Evolutionary conservation across 1,139 yeast species (phyloP).

Genomic region (Kazachstania sp.): DNA sequence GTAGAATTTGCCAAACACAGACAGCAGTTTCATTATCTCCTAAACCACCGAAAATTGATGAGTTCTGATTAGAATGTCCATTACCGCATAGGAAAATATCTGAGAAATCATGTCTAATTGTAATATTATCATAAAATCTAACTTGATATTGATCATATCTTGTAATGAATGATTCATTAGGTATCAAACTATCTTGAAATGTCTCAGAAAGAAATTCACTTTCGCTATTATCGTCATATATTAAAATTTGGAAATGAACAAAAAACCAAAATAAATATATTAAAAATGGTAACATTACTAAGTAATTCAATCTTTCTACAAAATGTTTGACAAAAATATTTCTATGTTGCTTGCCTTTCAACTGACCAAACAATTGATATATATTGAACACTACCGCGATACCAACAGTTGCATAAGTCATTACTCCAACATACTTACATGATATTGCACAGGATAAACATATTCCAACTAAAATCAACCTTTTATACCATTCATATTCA

Average conservation of each 20-base stretch:
- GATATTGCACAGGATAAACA: conserved; percentile 84
- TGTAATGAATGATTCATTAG: conserved; percentile 63
- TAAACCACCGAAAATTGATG: conserved; percentile 35
- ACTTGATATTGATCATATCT: conserved; percentile 46
- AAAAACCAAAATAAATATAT: conserved; percentile 89
- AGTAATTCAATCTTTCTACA: conserved; percentile 60
- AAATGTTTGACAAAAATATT: conserved; percentile 59
- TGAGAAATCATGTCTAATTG: conserved; percentile 71
- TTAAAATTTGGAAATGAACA: conserved; percentile 74
- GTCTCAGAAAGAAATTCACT: conserved; percentile 87
- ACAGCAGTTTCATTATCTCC: neutral
- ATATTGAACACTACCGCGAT: conserved; percentile 77
- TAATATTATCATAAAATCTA: conserved; percentile 65
- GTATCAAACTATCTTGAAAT: conserved; percentile 84
- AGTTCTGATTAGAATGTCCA: neutral
- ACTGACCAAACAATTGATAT: conserved; percentile 68
- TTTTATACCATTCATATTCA: conserved; percentile 67
- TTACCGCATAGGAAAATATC: conserved; percentile 53
- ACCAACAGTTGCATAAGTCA: conserved; percentile 82
- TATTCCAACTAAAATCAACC: conserved; percentile 79
- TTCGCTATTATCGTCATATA: conserved; percentile 79
- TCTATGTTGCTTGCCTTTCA: conserved; percentile 56
- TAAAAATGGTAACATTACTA: conserved; percentile 71
- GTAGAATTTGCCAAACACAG: conserved; percentile 59
- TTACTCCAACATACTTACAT: conserved; percentile 90